phyloP scores from a whole-genome alignment of 352 stramenopile species.

The Pythium monospermum region DNA sequence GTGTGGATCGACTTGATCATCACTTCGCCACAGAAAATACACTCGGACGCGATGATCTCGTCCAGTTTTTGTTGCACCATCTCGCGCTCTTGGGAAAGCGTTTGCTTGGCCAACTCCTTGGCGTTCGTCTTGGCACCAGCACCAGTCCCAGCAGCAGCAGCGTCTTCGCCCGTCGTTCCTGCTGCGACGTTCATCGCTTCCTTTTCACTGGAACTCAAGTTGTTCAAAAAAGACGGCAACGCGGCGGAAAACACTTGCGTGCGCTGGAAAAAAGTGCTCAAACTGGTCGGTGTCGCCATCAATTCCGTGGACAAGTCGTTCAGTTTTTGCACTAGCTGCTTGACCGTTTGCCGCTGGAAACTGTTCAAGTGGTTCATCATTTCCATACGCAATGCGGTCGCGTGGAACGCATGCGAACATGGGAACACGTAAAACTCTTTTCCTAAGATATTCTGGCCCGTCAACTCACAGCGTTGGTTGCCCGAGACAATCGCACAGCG shows the following conservation, averaged over 20 bases:
- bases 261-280: conserved; percentile 77
- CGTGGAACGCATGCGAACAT: conserved; percentile 92
- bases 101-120: conserved; percentile 67
- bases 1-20: conserved; percentile 95
- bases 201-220: conserved; percentile 67
- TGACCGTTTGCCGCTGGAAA: conserved; percentile 87
- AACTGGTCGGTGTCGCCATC: conserved; percentile 47
- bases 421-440: conserved; percentile 95
- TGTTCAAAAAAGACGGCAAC: conserved; percentile 67
- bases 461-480: conserved; percentile 88
- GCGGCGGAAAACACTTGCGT: conserved; percentile 31
- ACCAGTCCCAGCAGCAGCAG: too few relatives aligned
- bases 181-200: conserved; percentile 57
- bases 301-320: conserved; percentile 80
- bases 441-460: conserved; percentile 80
- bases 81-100: conserved; percentile 78
- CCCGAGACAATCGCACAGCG: conserved; percentile 81
- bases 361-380: conserved; percentile 88
- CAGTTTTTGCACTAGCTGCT: conserved; percentile 87
- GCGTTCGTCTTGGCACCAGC: conserved; percentile 38
- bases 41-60: conserved; percentile 92
- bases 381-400: conserved; percentile 82
- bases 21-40: conserved; percentile 92
- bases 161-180: too few relatives aligned
- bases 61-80: conserved; percentile 92